A percentile compares a stretch with the other conserved stretches of the same genome.
phyloP scores from a whole-genome alignment of 179 eudicot genomes.

The Silene vulgaris region DNA sequence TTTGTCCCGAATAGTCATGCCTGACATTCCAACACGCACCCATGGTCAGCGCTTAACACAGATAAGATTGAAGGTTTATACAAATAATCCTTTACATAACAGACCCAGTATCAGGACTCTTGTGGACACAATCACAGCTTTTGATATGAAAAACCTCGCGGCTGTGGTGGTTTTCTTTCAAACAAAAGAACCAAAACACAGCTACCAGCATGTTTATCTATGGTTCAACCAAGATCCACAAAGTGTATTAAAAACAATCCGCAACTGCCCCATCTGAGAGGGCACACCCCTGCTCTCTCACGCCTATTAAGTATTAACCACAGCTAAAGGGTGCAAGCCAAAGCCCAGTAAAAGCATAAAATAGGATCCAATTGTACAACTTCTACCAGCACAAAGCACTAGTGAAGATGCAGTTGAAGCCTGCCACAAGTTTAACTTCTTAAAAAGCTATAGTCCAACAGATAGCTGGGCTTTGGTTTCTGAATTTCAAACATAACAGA shows the following conservation, averaged over 20 bases:
- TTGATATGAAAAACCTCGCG: neutral
- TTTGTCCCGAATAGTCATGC: neutral
- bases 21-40: neutral
- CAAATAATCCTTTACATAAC: neutral
- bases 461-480: neutral
- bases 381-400: neutral
- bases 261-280: too few relatives aligned
- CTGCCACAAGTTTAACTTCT: neutral
- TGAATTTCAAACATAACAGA: neutral
- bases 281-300: neutral
- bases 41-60: neutral
- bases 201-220: conserved; percentile 12
- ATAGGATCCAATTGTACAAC: neutral
- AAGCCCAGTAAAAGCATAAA: neutral
- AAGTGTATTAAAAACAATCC: too few relatives aligned
- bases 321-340: conserved; percentile 2
- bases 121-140: neutral
- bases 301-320: neutral
- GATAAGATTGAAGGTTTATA: neutral
- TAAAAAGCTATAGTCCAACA: neutral
- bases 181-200: neutral
- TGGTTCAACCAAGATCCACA: neutral
- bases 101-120: neutral
- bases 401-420: neutral
- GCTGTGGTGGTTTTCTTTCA: neutral